These are phyloP conservation scores for Raphanus sativus DNA, from an alignment of 345 rosid genomes.

Conservation along the genomic window DNA sequence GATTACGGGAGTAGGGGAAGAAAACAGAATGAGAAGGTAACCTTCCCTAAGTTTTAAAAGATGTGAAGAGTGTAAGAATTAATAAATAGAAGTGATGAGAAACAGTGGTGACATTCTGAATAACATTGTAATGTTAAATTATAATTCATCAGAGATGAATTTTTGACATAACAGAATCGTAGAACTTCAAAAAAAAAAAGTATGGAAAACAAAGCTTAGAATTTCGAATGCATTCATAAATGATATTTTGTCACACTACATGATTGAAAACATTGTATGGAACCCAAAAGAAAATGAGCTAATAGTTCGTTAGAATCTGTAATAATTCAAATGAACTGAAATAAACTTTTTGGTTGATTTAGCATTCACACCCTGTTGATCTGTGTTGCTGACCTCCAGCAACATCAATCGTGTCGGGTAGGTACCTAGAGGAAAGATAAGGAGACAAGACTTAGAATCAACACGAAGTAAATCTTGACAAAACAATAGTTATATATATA, in stretches of 20 bases:
- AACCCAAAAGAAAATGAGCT: neutral
- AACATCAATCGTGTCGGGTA: conserved; percentile 77
- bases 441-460: neutral
- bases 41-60: too few relatives aligned
- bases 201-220: too few relatives aligned
- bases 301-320: neutral
- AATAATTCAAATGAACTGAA: neutral
- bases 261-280: neutral
- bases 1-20: too few relatives aligned
- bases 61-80: too few relatives aligned
- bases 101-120: too few relatives aligned
- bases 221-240: neutral
- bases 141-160: too few relatives aligned
- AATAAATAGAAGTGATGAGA: too few relatives aligned
- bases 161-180: too few relatives aligned
- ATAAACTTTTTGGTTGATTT: conserved; percentile 12
- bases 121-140: too few relatives aligned
- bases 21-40: too few relatives aligned
- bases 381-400: conserved; percentile 57
- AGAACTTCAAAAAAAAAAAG: too few relatives aligned
- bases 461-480: neutral
- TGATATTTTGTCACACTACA: neutral
- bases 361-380: conserved; percentile 79
- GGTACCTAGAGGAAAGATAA: conserved; percentile 45
- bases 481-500: neutral